phyloP scores from a whole-genome alignment of 2,329 filamentous ascomycete species.

The Sporothrix sp. region DNA sequence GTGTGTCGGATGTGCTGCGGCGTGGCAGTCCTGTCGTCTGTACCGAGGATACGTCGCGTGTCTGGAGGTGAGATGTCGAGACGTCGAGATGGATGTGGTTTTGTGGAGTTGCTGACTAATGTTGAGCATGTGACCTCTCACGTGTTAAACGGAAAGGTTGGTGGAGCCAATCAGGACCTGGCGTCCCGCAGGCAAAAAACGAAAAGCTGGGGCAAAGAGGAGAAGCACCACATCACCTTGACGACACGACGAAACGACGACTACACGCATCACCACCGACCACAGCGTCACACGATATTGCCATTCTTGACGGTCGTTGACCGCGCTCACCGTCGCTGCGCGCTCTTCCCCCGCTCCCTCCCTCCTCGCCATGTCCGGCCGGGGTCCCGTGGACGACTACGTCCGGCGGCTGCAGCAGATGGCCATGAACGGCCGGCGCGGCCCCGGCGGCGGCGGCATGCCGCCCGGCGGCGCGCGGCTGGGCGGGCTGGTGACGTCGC shows the following conservation, averaged over 20 bases:
- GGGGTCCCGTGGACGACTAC: slow-evolving; percentile 39
- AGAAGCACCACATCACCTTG: too few relatives aligned
- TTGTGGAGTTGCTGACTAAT: too few relatives aligned
- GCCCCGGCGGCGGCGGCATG: slow-evolving; percentile 30
- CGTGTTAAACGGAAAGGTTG: too few relatives aligned
- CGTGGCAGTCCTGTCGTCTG: too few relatives aligned
- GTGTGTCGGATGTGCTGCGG: too few relatives aligned
- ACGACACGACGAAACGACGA: too few relatives aligned
- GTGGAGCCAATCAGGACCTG: too few relatives aligned
- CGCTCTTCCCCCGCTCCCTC: background rate
- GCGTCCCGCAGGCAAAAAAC: slow-evolving; percentile 4
- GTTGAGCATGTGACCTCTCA: too few relatives aligned
- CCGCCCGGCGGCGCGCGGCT: slow-evolving; percentile 33
- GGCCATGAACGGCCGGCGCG: slow-evolving; percentile 31
- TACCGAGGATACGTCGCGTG: too few relatives aligned
- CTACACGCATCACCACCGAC: background rate
- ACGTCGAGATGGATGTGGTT: too few relatives aligned
- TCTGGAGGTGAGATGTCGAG: too few relatives aligned
- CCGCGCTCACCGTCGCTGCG: background rate
- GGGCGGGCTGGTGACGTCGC: slow-evolving; percentile 31
- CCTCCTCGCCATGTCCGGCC: slow-evolving; percentile 25
- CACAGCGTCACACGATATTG: background rate
- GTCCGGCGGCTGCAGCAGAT: slow-evolving; percentile 41
- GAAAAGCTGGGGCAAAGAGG: slow-evolving; percentile 7
- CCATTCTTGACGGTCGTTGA: background rate